These are phyloP conservation scores for Trebouxia sp. DNA, from an alignment of 139 green algal genomes.

Conservation along the genomic window DNA sequence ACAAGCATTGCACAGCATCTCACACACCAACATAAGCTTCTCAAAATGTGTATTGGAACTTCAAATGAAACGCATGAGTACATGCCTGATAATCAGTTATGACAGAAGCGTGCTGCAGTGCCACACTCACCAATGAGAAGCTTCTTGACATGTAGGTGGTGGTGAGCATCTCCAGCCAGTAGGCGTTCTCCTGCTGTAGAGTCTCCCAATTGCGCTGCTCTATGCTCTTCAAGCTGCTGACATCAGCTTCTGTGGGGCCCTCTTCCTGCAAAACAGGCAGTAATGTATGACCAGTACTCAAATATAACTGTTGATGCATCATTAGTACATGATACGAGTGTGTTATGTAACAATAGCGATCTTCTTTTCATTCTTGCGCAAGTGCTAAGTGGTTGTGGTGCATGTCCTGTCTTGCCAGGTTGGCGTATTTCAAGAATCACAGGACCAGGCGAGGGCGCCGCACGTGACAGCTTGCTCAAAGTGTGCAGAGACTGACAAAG, in stretches of 20 bases:
- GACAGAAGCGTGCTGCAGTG: not conserved
- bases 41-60: not conserved
- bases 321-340: too few relatives aligned
- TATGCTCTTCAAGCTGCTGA: slow-evolving; percentile 66
- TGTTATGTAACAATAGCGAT: too few relatives aligned
- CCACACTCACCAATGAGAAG: slow-evolving; percentile 37
- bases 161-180: slow-evolving; percentile 66
- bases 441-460: too few relatives aligned
- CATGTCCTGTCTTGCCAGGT: too few relatives aligned
- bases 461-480: too few relatives aligned
- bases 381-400: too few relatives aligned
- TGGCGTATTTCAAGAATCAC: too few relatives aligned
- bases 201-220: slow-evolving; percentile 68
- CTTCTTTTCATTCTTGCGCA: too few relatives aligned
- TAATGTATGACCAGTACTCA: not conserved
- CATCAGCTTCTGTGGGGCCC: slow-evolving; percentile 60
- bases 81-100: not conserved
- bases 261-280: slow-evolving; percentile 41
- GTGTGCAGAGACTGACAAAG: too few relatives aligned
- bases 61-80: not conserved
- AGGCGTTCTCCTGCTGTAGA: slow-evolving; percentile 69
- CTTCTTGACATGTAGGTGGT: slow-evolving; percentile 42
- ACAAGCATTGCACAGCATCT: not conserved
- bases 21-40: not conserved
- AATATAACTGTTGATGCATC: not conserved